Conservation (phyloP, 805 yeast genomes). For the Candida orba region DNA sequence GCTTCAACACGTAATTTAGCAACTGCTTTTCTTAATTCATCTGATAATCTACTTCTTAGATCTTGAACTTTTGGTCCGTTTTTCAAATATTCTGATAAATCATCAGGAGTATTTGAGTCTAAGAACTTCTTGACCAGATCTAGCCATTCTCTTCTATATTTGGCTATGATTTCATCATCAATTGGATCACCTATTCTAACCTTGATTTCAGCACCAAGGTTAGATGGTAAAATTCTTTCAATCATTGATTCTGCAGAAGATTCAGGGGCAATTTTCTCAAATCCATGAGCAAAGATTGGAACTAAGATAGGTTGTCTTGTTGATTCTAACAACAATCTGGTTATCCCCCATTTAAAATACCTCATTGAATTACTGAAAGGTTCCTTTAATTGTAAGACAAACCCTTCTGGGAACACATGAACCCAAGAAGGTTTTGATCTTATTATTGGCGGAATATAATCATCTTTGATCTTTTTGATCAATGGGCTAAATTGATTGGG, state of each 20-base stretch:
- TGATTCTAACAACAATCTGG: slow-evolving; percentile 76
- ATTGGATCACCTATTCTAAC: slow-evolving; percentile 69
- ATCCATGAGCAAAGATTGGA: slow-evolving; percentile 81
- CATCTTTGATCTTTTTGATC: slow-evolving; percentile 16
- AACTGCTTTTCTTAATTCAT: slow-evolving; percentile 57
- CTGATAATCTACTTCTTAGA: slow-evolving; percentile 67
- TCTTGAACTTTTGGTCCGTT: slow-evolving; percentile 56
- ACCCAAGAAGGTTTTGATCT: slow-evolving; percentile 77
- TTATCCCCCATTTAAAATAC: slow-evolving; percentile 93
- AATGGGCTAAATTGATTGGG: slow-evolving; percentile 1
- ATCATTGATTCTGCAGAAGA: slow-evolving; percentile 40
- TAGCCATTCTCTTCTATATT: slow-evolving; percentile 67
- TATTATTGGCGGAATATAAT: slow-evolving; percentile 47
- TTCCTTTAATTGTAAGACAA: slow-evolving; percentile 74
- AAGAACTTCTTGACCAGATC: slow-evolving; percentile 46
- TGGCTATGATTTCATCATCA: slow-evolving; percentile 49
- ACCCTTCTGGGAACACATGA: slow-evolving; percentile 93
- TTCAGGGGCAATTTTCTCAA: slow-evolving; percentile 84
- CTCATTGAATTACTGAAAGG: slow-evolving; percentile 86
- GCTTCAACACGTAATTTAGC: slow-evolving; percentile 35
- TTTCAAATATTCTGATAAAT: slow-evolving; percentile 54
- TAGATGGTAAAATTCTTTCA: slow-evolving; percentile 53
- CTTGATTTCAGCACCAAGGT: slow-evolving; percentile 58
- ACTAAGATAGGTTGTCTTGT: slow-evolving; percentile 78
- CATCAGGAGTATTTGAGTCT: slow-evolving; percentile 44